These are phyloP conservation scores for Pseudomassariella vexata DNA, from an alignment of 2,329 filamentous ascomycete genomes.

Conservation along the genomic window DNA sequence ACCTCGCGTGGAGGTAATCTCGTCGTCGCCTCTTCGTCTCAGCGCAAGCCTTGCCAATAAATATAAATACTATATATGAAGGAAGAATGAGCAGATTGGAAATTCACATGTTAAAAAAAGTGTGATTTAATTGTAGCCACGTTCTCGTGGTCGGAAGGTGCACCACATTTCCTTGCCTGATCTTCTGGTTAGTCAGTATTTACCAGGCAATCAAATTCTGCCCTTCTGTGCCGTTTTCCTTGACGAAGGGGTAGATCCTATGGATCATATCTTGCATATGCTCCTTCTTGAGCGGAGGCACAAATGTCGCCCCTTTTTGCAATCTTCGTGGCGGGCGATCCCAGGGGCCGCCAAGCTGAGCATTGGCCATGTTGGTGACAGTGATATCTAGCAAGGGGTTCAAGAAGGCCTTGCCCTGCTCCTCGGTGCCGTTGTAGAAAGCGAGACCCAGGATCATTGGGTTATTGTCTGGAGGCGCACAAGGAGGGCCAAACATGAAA, in stretches of 20 bases:
- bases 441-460: slow-evolving; percentile 21
- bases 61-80: too few species aligned
- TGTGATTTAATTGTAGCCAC: too few species aligned
- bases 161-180: too few species aligned
- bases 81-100: too few species aligned
- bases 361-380: slow-evolving; percentile 32
- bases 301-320: slow-evolving; percentile 36
- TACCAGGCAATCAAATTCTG: slow-evolving; percentile 31
- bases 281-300: slow-evolving; percentile 29
- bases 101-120: too few species aligned
- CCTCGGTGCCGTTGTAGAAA: slow-evolving; percentile 30
- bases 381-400: slow-evolving; percentile 30
- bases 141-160: too few species aligned
- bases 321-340: slow-evolving; percentile 29
- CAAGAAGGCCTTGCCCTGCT: slow-evolving; percentile 29
- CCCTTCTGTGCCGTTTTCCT: slow-evolving; percentile 17
- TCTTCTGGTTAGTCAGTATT: slow-evolving; percentile 32
- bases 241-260: slow-evolving; percentile 19
- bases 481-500: slow-evolving; percentile 8
- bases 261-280: slow-evolving; percentile 25
- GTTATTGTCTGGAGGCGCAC: slow-evolving; percentile 21
- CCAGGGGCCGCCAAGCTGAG: slow-evolving; percentile 28
- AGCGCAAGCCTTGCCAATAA: too few species aligned
- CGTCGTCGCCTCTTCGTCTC: too few species aligned
- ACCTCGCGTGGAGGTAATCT: too few species aligned